Evolutionary conservation across 805 yeast species (phyloP).

Genomic region (Saccharomycopsis microspora): DNA sequence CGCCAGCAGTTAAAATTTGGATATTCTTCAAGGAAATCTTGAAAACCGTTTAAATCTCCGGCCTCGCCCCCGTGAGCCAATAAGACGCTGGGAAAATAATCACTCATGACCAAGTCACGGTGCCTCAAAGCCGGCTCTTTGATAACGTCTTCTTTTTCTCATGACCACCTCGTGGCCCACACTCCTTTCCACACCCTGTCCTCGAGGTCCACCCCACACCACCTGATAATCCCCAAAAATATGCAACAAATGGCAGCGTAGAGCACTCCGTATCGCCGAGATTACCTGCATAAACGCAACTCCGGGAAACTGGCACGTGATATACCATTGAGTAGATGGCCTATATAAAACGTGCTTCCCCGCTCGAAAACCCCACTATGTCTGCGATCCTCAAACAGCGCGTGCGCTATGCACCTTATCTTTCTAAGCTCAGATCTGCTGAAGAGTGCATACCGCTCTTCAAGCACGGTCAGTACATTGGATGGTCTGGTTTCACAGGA

Average conservation of each 20-base stretch:
- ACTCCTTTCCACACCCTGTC: no score
- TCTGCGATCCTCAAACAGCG: conserved; percentile 59
- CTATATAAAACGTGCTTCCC: neutral
- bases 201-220: neutral
- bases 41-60: no score
- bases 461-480: conserved; percentile 82
- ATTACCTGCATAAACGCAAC: no score
- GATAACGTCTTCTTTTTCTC: no score
- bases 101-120: no score
- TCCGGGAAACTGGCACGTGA: neutral
- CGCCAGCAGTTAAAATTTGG: no score
- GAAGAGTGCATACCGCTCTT: conserved; percentile 78
- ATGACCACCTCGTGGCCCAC: no score
- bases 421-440: conserved; percentile 65
- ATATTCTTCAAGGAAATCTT: no score
- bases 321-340: neutral
- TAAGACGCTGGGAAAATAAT: no score
- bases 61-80: no score
- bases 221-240: neutral
- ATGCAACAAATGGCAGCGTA: neutral
- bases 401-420: conserved; percentile 83
- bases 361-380: conserved; percentile 4
- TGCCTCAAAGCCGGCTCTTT: no score
- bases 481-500: conserved; percentile 99
- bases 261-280: no score